Conservation (phyloP, 768 basidiomycete genomes). For the Nidula microcarpa region DNA sequence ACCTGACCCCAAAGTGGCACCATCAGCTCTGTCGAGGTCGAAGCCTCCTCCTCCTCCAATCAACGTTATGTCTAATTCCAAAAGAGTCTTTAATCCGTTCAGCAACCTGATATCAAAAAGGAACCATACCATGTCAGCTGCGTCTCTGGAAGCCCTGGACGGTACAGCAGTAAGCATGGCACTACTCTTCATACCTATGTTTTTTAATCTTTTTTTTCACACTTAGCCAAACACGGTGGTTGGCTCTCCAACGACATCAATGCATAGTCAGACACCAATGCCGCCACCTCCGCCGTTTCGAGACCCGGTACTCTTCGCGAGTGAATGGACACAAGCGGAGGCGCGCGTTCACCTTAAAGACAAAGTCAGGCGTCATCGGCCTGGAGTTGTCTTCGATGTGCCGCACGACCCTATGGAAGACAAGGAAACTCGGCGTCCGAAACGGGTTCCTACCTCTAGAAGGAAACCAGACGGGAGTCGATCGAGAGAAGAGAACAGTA, state of each 20-base stretch:
- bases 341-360: slow-evolving; percentile 32
- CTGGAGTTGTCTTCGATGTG: slow-evolving; percentile 66
- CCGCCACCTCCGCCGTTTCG: slow-evolving; percentile 60
- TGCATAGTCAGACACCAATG: slow-evolving; percentile 49
- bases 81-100: slow-evolving; percentile 57
- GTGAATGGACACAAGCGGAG: slow-evolving; percentile 68
- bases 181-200: background rate
- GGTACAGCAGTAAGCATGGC: slow-evolving; percentile 69
- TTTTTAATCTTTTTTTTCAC: slow-evolving; percentile 7
- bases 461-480: background rate
- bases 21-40: slow-evolving; percentile 23
- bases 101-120: slow-evolving; percentile 55
- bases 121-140: slow-evolving; percentile 66
- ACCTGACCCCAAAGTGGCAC: background rate
- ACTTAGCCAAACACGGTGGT: slow-evolving; percentile 65
- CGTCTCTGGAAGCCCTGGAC: slow-evolving; percentile 75
- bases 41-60: slow-evolving; percentile 25
- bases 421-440: slow-evolving; percentile 16
- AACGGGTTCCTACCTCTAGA: slow-evolving; percentile 7
- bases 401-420: slow-evolving; percentile 50
- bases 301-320: slow-evolving; percentile 61
- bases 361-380: slow-evolving; percentile 41
- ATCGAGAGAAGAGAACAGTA: background rate
- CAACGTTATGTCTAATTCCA: slow-evolving; percentile 33
- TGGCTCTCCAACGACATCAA: slow-evolving; percentile 72